Evolutionary conservation across 2,329 filamentous ascomycete species (phyloP), one percentile per base, ranked within the genome.

Genomic region (Calonectria henricotiae): DNA sequence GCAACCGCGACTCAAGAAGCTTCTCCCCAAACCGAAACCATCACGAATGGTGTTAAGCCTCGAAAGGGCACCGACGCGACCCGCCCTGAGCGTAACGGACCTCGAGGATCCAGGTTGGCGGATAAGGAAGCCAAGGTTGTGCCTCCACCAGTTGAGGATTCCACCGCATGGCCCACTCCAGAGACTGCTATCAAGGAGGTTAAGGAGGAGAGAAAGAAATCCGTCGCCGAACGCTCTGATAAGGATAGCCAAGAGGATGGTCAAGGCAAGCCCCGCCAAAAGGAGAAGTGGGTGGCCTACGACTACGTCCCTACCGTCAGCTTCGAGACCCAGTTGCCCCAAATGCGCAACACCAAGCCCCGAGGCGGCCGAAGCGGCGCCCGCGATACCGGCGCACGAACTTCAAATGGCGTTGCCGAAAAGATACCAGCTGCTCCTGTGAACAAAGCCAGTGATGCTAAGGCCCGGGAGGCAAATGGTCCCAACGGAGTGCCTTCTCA

Each of bases 161-260:
- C 94, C 61, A 86, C 90, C 64, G 91, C 91, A 23, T 99, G 96
- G 96, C 96, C 96, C 17, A 98, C 96, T 3, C 95, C 95, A 0
- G 94, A 98, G 76, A 90, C 92, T 63, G 91, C 92, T 61, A 82
- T 83, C 54, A 85, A 87, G 73, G 94, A 96, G 75, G 89, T 93
- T 71, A 94, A 93, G 83, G 91, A 92, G 66, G 94, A 94, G 81
- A 84, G 85, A 64, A 64, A 91, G 78, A 95, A 94, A 81, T 83
- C 86, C 1, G 88, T 91, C 67, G 94, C 85, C 37, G 85, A 89
- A 25, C 86, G 87, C 13, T 87, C 90, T 54, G 92, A 94, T 71
- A 89, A 91, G 58, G 92, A 93, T 73, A 84, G 82, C 49, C 88
- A 91, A 71, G 90, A 90, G 65, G 76, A 86, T 79, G 76, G 75